phyloP scores from a whole-genome alignment of 1,284 basidiomycete species.

The Sporisorium exsertum region DNA sequence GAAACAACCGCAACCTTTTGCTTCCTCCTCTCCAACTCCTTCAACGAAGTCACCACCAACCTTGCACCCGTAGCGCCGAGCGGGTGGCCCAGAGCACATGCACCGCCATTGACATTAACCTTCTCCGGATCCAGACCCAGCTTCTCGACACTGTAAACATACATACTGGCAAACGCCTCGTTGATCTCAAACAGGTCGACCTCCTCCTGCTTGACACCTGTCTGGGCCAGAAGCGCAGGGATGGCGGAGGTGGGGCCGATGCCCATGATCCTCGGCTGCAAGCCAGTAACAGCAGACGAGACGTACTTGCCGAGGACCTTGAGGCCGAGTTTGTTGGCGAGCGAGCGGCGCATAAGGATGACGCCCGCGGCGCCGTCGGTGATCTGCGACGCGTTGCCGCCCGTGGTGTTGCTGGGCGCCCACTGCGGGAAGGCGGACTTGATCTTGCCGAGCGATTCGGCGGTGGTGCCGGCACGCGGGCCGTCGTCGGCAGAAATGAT shows the following conservation, averaged over 20 bases:
- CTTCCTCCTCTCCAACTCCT: constrained; percentile 81
- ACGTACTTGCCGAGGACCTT: constrained; percentile 82
- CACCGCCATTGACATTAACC: constrained; percentile 83
- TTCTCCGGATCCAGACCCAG: constrained; percentile 78
- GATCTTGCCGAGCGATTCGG: constrained; percentile 78
- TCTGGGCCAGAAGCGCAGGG: constrained; percentile 73
- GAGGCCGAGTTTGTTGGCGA: constrained; percentile 83
- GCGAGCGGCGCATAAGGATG: constrained; percentile 84
- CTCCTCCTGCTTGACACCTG: constrained; percentile 78
- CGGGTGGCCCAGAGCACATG: constrained; percentile 88
- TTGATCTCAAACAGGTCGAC: constrained; percentile 90
- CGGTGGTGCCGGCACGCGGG: constrained; percentile 81
- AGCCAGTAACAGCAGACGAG: constrained; percentile 79
- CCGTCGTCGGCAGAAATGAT: constrained; percentile 82
- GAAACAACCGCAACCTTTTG: constrained; percentile 85
- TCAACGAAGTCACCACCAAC: constrained; percentile 86
- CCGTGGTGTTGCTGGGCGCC: constrained; percentile 81
- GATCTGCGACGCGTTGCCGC: constrained; percentile 84
- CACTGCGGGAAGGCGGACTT: constrained; percentile 87
- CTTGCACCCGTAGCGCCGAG: constrained; percentile 87
- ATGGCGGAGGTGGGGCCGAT: constrained; percentile 70
- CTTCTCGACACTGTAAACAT: constrained; percentile 78
- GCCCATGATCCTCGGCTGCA: constrained; percentile 85
- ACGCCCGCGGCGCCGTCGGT: constrained; percentile 90
- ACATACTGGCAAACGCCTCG: constrained; percentile 72